These are phyloP conservation scores for Polyporus arcularius DNA, from an alignment of 768 basidiomycete species.

Conservation along the genomic window DNA sequence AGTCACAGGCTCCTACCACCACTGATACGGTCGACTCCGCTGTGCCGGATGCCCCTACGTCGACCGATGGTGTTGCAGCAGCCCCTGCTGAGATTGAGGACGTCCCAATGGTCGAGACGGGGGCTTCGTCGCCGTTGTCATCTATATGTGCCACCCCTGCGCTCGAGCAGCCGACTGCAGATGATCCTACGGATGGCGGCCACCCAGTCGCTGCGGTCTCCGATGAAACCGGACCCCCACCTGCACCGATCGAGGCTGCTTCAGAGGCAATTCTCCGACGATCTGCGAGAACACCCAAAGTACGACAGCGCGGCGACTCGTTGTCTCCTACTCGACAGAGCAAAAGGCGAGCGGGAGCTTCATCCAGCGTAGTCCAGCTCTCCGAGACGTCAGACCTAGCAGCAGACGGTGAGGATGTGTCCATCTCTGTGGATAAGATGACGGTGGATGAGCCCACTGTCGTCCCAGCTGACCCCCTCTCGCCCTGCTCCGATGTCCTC, in stretches of 20 bases:
- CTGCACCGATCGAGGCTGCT: background rate
- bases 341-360: background rate
- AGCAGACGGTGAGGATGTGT: too few relatives aligned
- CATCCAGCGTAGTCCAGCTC: background rate
- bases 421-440: too few relatives aligned
- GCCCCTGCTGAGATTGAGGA: background rate
- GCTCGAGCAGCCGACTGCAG: background rate
- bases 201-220: background rate
- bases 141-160: background rate
- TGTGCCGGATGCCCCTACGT: too few relatives aligned
- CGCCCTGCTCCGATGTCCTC: background rate
- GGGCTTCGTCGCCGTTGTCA: constrained; percentile 5
- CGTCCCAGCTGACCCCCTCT: background rate
- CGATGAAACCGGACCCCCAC: too few relatives aligned
- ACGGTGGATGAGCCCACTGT: too few relatives aligned
- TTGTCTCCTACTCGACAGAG: background rate
- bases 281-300: constrained; percentile 8
- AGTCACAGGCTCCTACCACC: background rate
- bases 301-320: constrained; percentile 7
- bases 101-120: background rate
- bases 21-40: constrained; percentile 1
- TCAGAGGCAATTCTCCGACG: constrained; percentile 2
- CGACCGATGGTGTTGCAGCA: background rate
- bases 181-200: background rate
- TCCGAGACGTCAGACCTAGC: too few relatives aligned